Conservation (phyloP, 306 rosid genomes). For the Mimosa bimucronata region DNA sequence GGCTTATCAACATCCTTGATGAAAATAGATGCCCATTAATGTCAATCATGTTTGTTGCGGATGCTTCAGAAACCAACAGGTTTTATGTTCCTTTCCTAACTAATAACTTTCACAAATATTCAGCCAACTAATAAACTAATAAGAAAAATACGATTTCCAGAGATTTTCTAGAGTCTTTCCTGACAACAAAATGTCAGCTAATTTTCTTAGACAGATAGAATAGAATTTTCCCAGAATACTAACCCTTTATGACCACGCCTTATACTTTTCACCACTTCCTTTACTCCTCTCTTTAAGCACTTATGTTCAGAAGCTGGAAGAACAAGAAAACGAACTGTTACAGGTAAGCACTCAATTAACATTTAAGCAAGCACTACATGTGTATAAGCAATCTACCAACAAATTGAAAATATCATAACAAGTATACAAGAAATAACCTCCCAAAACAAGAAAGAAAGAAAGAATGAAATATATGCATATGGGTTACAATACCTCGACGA, state of each 20-base stretch:
- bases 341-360: background rate
- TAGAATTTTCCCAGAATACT: conserved; percentile 9
- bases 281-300: conserved; percentile 95
- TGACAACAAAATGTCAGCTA: background rate
- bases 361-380: background rate
- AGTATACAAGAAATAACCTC: background rate
- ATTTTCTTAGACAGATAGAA: background rate
- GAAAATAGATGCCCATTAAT: background rate
- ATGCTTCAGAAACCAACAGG: background rate
- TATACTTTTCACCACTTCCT: conserved; percentile 93
- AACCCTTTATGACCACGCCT: conserved; percentile 93
- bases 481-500: conserved; percentile 62
- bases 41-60: background rate
- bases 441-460: background rate
- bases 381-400: no score
- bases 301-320: conserved; percentile 79
- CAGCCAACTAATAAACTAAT: background rate
- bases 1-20: background rate
- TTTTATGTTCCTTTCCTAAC: background rate
- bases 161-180: background rate
- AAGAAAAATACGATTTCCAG: background rate
- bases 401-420: background rate
- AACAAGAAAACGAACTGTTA: background rate
- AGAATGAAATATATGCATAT: background rate
- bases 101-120: background rate